phyloP scores from a whole-genome alignment of 306 rosid genomes.

The Cicer bijugum region DNA sequence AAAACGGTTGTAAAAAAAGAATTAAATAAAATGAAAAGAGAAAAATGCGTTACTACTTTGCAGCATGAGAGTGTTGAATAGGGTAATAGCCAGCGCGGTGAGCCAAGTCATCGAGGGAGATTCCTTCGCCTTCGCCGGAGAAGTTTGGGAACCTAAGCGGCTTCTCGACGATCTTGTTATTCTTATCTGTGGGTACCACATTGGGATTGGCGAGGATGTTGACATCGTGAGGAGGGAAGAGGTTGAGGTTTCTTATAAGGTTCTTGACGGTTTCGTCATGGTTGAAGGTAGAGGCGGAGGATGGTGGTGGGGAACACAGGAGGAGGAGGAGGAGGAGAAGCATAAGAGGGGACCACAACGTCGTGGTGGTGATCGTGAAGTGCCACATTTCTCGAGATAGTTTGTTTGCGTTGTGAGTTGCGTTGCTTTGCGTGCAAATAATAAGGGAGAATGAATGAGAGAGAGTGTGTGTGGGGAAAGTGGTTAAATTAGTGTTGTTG shows the following conservation, averaged over 20 bases:
- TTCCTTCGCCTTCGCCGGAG: neutral
- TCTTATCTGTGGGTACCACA: neutral
- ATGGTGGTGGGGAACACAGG: constrained; percentile 36
- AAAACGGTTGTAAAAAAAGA: neutral
- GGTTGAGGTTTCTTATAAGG: constrained; percentile 69
- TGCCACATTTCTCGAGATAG: constrained; percentile 47
- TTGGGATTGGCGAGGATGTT: constrained; percentile 55
- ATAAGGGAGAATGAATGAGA: neutral
- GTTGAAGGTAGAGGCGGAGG: constrained; percentile 27
- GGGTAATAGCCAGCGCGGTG: constrained; percentile 92
- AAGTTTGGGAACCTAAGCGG: constrained; percentile 62
- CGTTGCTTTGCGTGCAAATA: neutral
- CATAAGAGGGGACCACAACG: constrained; percentile 34
- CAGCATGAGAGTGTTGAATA: constrained; percentile 81
- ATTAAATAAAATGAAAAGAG: neutral
- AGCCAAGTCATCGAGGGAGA: constrained; percentile 70
- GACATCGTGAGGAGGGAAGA: constrained; percentile 66
- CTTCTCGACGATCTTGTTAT: constrained; percentile 70
- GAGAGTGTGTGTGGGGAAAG: neutral
- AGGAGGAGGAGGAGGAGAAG: constrained; percentile 34
- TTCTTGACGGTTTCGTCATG: constrained; percentile 1
- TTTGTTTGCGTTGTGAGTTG: neutral
- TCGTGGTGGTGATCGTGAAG: neutral
- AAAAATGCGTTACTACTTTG: constrained; percentile 49
- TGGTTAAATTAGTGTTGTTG: neutral